Evolutionary conservation across 2,329 filamentous ascomycete species (phyloP).

Genomic region (Aspergillus pseudoterreus): DNA sequence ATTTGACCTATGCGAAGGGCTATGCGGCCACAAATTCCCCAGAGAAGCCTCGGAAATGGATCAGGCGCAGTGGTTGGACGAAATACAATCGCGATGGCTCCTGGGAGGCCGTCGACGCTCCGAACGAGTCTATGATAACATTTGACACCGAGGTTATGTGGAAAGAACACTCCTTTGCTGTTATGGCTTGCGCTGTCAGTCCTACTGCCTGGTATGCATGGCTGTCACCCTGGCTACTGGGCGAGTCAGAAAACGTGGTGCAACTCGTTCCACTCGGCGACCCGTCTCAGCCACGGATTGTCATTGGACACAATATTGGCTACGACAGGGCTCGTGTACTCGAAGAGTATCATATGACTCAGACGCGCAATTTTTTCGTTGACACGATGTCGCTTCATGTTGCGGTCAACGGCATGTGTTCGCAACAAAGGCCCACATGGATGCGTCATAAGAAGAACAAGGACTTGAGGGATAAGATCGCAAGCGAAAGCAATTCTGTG

Average conservation of each 20-base stretch:
- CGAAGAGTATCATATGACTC: constrained; percentile 83
- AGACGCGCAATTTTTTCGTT: constrained; percentile 80
- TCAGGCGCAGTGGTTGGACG: constrained; percentile 81
- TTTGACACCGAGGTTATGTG: constrained; percentile 98
- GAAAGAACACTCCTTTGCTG: constrained; percentile 85
- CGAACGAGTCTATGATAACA: constrained; percentile 75
- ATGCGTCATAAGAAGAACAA: constrained; percentile 92
- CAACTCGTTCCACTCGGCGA: constrained; percentile 89
- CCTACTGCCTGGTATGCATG: constrained; percentile 94
- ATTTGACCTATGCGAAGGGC: constrained; percentile 67
- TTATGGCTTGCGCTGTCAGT: constrained; percentile 93
- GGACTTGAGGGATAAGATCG: constrained; percentile 76
- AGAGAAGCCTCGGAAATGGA: constrained; percentile 68
- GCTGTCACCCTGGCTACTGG: constrained; percentile 92
- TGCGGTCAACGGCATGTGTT: constrained; percentile 98
- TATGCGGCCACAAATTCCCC: constrained; percentile 63
- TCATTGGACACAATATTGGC: constrained; percentile 93
- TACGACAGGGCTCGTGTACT: constrained; percentile 85
- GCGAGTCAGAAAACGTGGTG: constrained; percentile 69
- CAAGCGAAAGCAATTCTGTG: constrained; percentile 65
- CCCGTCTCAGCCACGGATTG: constrained; percentile 65
- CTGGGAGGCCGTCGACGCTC: constrained; percentile 68
- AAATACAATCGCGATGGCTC: constrained; percentile 77
- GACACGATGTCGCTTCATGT: constrained; percentile 99
- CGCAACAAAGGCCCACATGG: constrained; percentile 91